Evolutionary conservation across 176 grass and related monocot genomes (phyloP).

Genomic region (Thinopyrum elongatum): DNA sequence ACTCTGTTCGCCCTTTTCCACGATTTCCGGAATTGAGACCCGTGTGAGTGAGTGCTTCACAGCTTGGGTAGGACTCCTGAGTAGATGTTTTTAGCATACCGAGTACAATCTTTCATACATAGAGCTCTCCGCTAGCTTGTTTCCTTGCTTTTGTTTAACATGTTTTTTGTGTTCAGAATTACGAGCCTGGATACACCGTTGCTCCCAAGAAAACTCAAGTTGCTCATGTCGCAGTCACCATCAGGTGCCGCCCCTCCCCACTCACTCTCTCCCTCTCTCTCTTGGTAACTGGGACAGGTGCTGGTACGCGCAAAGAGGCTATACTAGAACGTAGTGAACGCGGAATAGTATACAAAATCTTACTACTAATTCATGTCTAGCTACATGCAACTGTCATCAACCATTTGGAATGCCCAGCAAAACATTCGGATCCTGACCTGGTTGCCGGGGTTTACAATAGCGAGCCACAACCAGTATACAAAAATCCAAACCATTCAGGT

Average conservation of each 20-base stretch:
- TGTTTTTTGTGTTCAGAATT: constrained; percentile 1
- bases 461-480: not conserved
- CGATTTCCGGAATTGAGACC: not conserved
- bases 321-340: not conserved
- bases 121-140: not conserved
- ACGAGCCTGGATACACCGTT: constrained; percentile 9
- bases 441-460: not conserved
- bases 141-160: not conserved
- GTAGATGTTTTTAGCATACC: not conserved
- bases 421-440: not conserved
- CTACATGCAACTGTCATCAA: not conserved
- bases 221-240: constrained; percentile 13
- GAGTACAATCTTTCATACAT: not conserved
- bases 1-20: not conserved
- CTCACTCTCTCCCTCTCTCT: not conserved
- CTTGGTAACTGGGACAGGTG: not conserved
- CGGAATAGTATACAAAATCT: not conserved
- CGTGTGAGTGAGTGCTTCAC: not conserved
- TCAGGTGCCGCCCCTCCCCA: not conserved
- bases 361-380: not conserved
- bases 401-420: not conserved
- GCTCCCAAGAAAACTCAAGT: constrained; percentile 3
- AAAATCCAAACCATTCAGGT: not conserved
- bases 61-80: not conserved
- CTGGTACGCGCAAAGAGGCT: not conserved